Conservation (phyloP, 1,284 basidiomycete species). For the Leccinum ponderosum region DNA sequence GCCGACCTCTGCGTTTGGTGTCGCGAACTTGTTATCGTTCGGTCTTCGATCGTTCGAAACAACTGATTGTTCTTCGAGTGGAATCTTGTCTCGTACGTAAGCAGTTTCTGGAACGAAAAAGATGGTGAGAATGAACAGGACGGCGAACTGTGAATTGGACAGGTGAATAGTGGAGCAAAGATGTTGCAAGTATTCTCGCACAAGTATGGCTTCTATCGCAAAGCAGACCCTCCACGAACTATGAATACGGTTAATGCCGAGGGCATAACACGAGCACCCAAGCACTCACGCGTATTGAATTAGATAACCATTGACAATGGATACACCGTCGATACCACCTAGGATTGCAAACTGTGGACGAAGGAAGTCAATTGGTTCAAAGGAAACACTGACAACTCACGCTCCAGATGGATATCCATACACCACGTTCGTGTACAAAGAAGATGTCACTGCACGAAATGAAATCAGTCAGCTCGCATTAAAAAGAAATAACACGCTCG, state of each 20-base stretch:
- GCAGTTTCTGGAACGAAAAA: slow-evolving; percentile 1
- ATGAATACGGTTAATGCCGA: background rate
- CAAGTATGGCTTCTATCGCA: background rate
- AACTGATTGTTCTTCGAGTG: background rate
- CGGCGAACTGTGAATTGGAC: background rate
- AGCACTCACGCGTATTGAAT: background rate
- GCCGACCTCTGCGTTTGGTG: background rate
- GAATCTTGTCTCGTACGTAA: background rate
- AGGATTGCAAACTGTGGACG: background rate
- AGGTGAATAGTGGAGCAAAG: background rate
- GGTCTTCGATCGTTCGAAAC: background rate
- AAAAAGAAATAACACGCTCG: background rate
- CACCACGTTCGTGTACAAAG: slow-evolving; percentile 1
- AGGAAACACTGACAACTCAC: background rate
- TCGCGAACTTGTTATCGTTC: background rate
- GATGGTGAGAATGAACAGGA: background rate
- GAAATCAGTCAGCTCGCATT: background rate
- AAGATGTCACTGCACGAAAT: background rate
- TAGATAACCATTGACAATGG: slow-evolving; percentile 1
- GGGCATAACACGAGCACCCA: background rate
- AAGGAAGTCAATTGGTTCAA: background rate
- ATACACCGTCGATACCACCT: slow-evolving; percentile 1
- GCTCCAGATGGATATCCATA: background rate
- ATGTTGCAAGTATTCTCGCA: background rate
- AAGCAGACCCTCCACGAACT: slow-evolving; percentile 1